A percentile compares a stretch with the other conserved stretches of the same genome.
These are phyloP conservation scores for Thraustochytrium sp. DNA, from an alignment of 352 stramenopile genomes.

Conservation along the genomic window DNA sequence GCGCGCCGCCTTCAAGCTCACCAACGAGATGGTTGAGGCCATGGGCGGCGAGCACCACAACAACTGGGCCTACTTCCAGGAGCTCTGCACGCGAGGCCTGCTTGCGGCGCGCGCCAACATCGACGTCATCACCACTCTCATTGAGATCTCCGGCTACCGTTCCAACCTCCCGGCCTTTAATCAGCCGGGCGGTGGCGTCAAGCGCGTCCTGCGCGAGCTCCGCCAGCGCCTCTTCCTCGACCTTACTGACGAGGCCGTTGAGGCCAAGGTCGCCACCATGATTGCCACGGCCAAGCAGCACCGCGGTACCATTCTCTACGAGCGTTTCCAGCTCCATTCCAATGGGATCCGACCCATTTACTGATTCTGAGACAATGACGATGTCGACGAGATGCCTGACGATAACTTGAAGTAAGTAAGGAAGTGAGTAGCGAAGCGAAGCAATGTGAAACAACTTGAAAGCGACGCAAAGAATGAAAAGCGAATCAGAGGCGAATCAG, in stretches of 20 bases:
- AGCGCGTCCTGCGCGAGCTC: conserved; percentile 21
- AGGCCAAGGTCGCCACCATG: background rate
- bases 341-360: conserved; percentile 35
- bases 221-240: background rate
- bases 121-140: background rate
- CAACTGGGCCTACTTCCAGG: conserved; percentile 49
- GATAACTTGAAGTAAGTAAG: no score
- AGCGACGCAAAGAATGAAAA: no score
- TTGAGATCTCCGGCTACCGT: conserved; percentile 20
- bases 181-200: conserved; percentile 6
- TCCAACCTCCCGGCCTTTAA: conserved; percentile 1
- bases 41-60: conserved; percentile 77
- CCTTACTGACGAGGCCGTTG: background rate
- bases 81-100: conserved; percentile 7
- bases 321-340: background rate
- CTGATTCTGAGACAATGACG: no score
- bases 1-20: conserved; percentile 98
- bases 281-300: conserved; percentile 15
- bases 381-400: no score
- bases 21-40: conserved; percentile 94
- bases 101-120: background rate
- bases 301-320: conserved; percentile 1
- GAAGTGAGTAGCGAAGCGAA: no score
- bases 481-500: no score
- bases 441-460: no score